A percentile compares a stretch with the other conserved stretches of the same genome.
phyloP scores from a whole-genome alignment of 2,329 filamentous ascomycete species.

The Cladobotryum mycophilum region DNA sequence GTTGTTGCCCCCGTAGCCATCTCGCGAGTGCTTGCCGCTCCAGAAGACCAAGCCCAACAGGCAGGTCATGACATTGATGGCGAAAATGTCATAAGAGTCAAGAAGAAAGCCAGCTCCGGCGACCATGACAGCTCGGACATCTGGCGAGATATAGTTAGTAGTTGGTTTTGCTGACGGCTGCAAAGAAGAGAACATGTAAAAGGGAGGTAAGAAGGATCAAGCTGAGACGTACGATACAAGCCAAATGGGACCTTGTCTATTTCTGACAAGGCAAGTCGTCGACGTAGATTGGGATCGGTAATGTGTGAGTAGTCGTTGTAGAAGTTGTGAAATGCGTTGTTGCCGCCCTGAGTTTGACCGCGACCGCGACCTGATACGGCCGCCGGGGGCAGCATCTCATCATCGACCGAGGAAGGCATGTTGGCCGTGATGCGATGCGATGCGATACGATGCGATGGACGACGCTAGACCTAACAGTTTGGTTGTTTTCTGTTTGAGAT shows the following conservation, averaged over 20 bases:
- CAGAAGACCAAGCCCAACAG: constrained; percentile 75
- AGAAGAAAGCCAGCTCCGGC: constrained; percentile 81
- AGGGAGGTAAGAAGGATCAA: neutral
- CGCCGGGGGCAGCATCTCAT: constrained; percentile 38
- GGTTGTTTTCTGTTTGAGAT: neutral
- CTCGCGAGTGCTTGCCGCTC: constrained; percentile 37
- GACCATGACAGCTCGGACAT: constrained; percentile 67
- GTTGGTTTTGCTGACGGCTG: no score
- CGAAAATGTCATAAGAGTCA: constrained; percentile 76
- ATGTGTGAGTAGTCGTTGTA: constrained; percentile 62
- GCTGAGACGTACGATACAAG: constrained; percentile 50
- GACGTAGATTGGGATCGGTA: constrained; percentile 67
- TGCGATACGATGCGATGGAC: neutral
- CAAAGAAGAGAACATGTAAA: neutral
- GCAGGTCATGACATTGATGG: constrained; percentile 66
- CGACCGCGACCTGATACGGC: constrained; percentile 24
- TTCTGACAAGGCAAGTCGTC: constrained; percentile 68
- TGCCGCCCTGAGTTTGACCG: constrained; percentile 51
- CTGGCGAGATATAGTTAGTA: constrained; percentile 18
- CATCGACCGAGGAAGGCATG: constrained; percentile 28
- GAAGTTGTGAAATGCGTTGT: constrained; percentile 68
- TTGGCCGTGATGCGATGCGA: constrained; percentile 6
- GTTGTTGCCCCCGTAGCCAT: constrained; percentile 46
- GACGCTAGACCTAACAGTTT: no score
- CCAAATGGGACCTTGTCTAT: constrained; percentile 75